Conservation (phyloP, 768 basidiomycete species). For the Suillus luteus region DNA sequence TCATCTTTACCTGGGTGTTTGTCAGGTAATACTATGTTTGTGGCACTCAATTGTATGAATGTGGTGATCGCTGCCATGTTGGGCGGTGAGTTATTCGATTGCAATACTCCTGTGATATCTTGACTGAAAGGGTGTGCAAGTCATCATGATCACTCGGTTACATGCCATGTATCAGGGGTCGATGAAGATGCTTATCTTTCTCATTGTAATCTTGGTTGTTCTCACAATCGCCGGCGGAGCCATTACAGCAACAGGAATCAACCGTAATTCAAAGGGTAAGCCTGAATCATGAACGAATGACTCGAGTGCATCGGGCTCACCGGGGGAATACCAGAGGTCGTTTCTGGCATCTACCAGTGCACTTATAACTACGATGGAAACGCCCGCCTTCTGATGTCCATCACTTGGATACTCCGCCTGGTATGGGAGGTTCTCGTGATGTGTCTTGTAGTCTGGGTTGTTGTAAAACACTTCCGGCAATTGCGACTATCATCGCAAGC, state of each 20-base stretch:
- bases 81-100: background rate
- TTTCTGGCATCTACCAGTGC: background rate
- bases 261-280: background rate
- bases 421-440: background rate
- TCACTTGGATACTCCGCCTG: conserved; percentile 1
- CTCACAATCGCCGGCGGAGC: background rate
- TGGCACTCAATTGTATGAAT: conserved; percentile 1
- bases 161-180: conserved; percentile 4
- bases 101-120: background rate
- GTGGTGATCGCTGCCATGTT: background rate
- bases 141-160: conserved; percentile 5
- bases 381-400: background rate
- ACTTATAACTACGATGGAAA: background rate
- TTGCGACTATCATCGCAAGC: background rate
- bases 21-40: background rate
- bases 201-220: background rate
- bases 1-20: background rate
- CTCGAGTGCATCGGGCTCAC: background rate
- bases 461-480: background rate
- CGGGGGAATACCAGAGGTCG: background rate
- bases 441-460: background rate
- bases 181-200: conserved; percentile 3
- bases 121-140: background rate
- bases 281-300: background rate
- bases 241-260: background rate